Conservation (phyloP, 805 yeast species). For the Komagataella populi region DNA sequence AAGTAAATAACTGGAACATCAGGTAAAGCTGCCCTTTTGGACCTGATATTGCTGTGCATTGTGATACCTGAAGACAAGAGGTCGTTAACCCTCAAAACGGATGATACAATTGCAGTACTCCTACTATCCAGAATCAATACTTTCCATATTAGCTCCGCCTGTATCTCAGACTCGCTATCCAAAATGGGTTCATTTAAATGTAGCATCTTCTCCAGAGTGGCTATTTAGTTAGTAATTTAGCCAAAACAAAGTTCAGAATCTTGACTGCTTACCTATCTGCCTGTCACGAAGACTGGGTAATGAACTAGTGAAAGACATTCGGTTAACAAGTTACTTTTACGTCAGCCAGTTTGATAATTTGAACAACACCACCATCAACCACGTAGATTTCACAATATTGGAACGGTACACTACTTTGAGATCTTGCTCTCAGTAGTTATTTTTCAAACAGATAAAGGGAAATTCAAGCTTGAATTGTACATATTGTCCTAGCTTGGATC, state of each 20-base stretch:
- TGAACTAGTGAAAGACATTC: background rate
- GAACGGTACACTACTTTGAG: background rate
- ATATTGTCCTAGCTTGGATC: too few species aligned
- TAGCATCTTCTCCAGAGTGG: slow-evolving; percentile 68
- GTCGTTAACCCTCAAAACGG: slow-evolving; percentile 88
- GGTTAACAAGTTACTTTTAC: background rate
- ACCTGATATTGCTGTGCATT: slow-evolving; percentile 62
- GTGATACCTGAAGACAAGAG: slow-evolving; percentile 84
- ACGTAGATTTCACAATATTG: background rate
- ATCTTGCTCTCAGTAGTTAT: background rate
- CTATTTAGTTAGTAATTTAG: slow-evolving; percentile 7
- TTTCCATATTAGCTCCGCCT: slow-evolving; percentile 78
- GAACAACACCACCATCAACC: background rate
- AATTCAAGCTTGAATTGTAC: background rate
- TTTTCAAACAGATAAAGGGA: background rate
- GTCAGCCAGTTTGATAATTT: background rate
- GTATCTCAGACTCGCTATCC: slow-evolving; percentile 37
- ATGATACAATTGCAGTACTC: slow-evolving; percentile 77
- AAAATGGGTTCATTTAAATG: slow-evolving; percentile 53
- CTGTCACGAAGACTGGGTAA: slow-evolving; percentile 1
- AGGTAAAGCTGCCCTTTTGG: slow-evolving; percentile 70
- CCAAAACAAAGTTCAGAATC: slow-evolving; percentile 1
- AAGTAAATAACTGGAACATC: slow-evolving; percentile 94
- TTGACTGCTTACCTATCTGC: slow-evolving; percentile 3
- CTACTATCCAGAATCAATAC: slow-evolving; percentile 70